A percentile compares a stretch with the other conserved stretches of the same genome.
Conservation (phyloP, 305 asterid species). For the Fraxinus floribunda region DNA sequence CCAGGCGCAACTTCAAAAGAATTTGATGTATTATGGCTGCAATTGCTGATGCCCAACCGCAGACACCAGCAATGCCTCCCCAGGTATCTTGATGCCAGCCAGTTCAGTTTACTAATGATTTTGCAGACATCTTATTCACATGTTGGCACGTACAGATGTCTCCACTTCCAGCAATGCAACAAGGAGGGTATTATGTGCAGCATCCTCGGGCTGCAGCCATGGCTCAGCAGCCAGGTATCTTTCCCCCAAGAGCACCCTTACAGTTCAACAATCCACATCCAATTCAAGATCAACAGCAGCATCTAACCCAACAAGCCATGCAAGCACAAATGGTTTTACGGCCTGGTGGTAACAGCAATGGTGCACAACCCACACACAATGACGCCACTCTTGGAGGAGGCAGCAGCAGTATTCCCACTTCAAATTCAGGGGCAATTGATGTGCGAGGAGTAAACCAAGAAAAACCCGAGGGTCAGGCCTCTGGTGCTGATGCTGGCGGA, state of each 20-base stretch:
- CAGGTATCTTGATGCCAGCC: slow-evolving; percentile 42
- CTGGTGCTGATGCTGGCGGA: slow-evolving; percentile 30
- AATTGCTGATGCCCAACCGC: slow-evolving; percentile 95
- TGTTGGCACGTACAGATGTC: slow-evolving; percentile 51
- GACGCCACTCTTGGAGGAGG: slow-evolving; percentile 45
- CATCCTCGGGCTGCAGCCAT: slow-evolving; percentile 69
- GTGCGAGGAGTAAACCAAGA: slow-evolving; percentile 47
- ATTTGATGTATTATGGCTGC: slow-evolving; percentile 98
- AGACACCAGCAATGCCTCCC: slow-evolving; percentile 64
- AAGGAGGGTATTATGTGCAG: slow-evolving; percentile 77
- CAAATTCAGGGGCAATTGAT: slow-evolving; percentile 36
- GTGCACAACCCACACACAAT: slow-evolving; percentile 36
- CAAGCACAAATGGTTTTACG: slow-evolving; percentile 50
- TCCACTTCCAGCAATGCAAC: slow-evolving; percentile 70
- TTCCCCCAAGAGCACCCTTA: slow-evolving; percentile 50
- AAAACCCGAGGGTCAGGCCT: slow-evolving; percentile 35
- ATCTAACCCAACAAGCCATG: slow-evolving; percentile 27
- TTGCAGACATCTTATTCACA: background rate
- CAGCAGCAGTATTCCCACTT: slow-evolving; percentile 24
- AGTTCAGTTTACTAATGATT: background rate
- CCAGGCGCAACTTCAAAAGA: slow-evolving; percentile 90
- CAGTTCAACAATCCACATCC: slow-evolving; percentile 41
- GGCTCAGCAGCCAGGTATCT: slow-evolving; percentile 64
- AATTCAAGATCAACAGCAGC: slow-evolving; percentile 55
- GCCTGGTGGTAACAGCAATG: slow-evolving; percentile 47